Conservation (phyloP, 306 rosid genomes). For the Luffa acutangula region DNA sequence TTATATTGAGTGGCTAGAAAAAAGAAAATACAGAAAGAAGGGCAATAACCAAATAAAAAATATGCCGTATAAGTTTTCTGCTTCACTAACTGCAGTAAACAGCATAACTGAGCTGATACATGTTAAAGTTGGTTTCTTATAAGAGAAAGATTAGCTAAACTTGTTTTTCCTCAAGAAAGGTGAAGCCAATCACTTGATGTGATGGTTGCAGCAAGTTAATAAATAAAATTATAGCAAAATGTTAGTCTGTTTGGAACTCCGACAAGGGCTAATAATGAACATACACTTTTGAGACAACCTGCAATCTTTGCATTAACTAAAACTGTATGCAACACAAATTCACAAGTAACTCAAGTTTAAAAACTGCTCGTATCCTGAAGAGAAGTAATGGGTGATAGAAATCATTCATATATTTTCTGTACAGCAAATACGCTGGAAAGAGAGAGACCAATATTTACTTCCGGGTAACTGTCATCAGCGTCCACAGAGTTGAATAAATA, state of each 20-base stretch:
- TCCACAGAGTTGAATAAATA: slow-evolving; percentile 17
- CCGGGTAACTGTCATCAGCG: slow-evolving; percentile 15
- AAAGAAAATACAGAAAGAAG: neutral
- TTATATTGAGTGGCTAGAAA: neutral
- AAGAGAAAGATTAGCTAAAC: neutral
- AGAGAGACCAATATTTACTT: slow-evolving; percentile 24
- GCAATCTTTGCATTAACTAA: neutral
- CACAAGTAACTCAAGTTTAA: neutral
- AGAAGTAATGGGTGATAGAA: neutral
- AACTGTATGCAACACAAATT: neutral
- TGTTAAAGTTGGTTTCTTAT: neutral
- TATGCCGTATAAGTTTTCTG: neutral
- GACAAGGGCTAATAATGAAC: neutral
- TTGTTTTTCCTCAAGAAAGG: neutral
- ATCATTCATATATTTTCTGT: neutral
- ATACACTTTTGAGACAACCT: neutral
- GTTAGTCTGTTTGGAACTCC: neutral
- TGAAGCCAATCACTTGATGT: neutral
- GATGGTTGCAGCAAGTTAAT: neutral
- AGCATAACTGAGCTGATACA: neutral
- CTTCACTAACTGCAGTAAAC: neutral
- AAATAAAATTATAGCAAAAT: neutral
- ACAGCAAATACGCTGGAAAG: neutral
- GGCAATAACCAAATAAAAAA: neutral
- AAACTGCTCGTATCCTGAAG: neutral